Conservation (phyloP, 116 monocot species). For the Posidonia oceanica region DNA sequence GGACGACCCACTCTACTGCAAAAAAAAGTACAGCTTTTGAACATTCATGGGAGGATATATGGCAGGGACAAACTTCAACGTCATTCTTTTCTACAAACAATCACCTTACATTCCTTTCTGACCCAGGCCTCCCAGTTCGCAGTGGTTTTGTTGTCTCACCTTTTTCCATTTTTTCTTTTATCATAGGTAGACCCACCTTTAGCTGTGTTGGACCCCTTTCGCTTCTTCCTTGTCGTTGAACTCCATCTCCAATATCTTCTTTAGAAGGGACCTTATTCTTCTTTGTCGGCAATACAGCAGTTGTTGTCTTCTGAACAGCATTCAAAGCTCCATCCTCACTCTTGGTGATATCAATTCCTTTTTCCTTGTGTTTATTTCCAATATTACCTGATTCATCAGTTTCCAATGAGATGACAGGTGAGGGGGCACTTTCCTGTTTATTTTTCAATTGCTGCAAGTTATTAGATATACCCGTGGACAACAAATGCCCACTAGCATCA, state of each 20-base stretch:
- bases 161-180: slow-evolving; percentile 54
- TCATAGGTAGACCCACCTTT: slow-evolving; percentile 29
- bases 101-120: slow-evolving; percentile 73
- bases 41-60: neutral
- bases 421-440: slow-evolving; percentile 36
- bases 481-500: slow-evolving; percentile 20
- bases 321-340: slow-evolving; percentile 35
- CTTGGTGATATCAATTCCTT: slow-evolving; percentile 22
- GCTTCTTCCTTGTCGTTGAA: slow-evolving; percentile 62
- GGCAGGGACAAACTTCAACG: no score
- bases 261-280: slow-evolving; percentile 38
- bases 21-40: neutral
- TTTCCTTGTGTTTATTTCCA: slow-evolving; percentile 50
- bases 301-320: slow-evolving; percentile 17
- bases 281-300: slow-evolving; percentile 37
- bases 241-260: slow-evolving; percentile 67
- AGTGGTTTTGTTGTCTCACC: slow-evolving; percentile 35
- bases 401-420: slow-evolving; percentile 51
- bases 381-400: slow-evolving; percentile 56
- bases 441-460: slow-evolving; percentile 26
- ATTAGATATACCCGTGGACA: slow-evolving; percentile 18
- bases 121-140: slow-evolving; percentile 48
- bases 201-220: slow-evolving; percentile 45
- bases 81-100: neutral
- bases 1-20: slow-evolving; percentile 70